phyloP scores from a whole-genome alignment of 169 alveolate species.

The Babesia ovis region DNA sequence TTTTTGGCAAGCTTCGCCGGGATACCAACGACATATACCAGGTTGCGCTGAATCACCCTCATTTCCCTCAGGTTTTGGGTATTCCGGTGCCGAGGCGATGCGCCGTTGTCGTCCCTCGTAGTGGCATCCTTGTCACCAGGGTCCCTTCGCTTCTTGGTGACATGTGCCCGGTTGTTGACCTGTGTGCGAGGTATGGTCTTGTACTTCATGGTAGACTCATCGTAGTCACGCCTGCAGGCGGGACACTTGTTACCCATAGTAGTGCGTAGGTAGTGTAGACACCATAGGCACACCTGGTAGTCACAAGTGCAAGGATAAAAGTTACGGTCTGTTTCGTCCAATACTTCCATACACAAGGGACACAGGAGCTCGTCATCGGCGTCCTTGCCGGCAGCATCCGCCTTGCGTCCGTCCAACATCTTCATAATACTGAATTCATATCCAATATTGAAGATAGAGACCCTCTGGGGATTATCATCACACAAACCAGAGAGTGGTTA shows the following conservation, averaged over 20 bases:
- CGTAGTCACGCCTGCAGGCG: conserved; percentile 87
- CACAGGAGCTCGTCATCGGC: conserved; percentile 75
- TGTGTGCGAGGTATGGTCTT: conserved; percentile 41
- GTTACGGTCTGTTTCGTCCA: conserved; percentile 88
- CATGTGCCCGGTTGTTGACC: background rate
- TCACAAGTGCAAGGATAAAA: conserved; percentile 90
- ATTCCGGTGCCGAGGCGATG: conserved; percentile 7
- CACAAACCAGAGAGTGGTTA: too few relatives aligned
- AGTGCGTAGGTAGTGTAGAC: conserved; percentile 85
- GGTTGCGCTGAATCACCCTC: conserved; percentile 86
- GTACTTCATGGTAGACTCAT: conserved; percentile 79
- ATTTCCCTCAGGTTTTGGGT: conserved; percentile 75
- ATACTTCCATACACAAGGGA: conserved; percentile 88
- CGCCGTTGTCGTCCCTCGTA: conserved; percentile 44
- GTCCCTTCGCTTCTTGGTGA: conserved; percentile 21
- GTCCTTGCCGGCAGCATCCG: conserved; percentile 21
- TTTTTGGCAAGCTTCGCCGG: conserved; percentile 81
- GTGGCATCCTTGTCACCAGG: conserved; percentile 43
- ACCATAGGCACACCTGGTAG: conserved; percentile 90
- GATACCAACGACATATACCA: conserved; percentile 88
- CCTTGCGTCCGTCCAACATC: conserved; percentile 12
- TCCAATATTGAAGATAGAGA: too few relatives aligned
- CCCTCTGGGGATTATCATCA: too few relatives aligned
- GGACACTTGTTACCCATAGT: conserved; percentile 89
- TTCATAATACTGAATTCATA: too few relatives aligned